Percentiles rank a stretch among this genome's conserved stretches.
Conservation (phyloP, 768 basidiomycete species). For the Auricularia sp. region DNA sequence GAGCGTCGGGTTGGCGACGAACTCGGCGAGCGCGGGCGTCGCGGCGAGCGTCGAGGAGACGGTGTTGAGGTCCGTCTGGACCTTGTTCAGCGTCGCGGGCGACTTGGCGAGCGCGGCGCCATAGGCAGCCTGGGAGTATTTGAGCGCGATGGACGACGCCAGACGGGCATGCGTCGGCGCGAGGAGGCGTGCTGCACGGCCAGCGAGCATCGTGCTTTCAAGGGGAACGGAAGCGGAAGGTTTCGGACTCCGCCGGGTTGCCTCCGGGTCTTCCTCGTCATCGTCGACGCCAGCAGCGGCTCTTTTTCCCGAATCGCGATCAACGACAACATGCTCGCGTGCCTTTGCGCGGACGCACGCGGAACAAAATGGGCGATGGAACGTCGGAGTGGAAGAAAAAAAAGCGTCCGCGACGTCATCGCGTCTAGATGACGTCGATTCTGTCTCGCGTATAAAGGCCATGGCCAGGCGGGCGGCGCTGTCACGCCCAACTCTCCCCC, state of each 20-base stretch:
- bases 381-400: no score
- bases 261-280: not conserved
- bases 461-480: no score
- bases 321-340: no score
- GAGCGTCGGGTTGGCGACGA: slow-evolving; percentile 87
- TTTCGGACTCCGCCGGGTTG: not conserved
- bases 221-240: not conserved
- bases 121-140: slow-evolving; percentile 78
- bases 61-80: slow-evolving; percentile 70
- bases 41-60: slow-evolving; percentile 62
- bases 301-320: no score
- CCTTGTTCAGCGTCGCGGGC: slow-evolving; percentile 69
- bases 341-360: no score
- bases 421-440: no score
- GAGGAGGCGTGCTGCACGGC: not conserved
- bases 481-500: not conserved
- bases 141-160: slow-evolving; percentile 66
- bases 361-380: no score
- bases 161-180: slow-evolving; percentile 32
- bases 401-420: no score
- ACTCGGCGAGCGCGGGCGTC: slow-evolving; percentile 52
- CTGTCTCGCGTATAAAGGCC: not conserved
- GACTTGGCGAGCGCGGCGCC: slow-evolving; percentile 76
- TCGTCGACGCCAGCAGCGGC: no score
- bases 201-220: not conserved